These are phyloP conservation scores for Phytopythium montanum DNA, from an alignment of 352 stramenopile genomes.

Conservation along the genomic window DNA sequence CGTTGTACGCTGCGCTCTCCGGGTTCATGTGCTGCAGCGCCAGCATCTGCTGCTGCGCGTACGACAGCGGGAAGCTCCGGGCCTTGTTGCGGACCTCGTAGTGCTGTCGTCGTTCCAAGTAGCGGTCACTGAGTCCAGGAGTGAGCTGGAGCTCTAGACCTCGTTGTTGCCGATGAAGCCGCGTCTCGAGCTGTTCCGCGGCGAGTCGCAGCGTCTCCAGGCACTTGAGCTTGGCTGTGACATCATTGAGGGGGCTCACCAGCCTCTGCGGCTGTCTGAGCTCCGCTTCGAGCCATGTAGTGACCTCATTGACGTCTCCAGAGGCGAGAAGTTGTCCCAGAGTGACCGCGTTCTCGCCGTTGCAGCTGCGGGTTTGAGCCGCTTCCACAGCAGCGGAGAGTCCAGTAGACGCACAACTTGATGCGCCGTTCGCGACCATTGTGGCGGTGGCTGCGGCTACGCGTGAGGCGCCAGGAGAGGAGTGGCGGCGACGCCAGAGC, in stretches of 20 bases:
- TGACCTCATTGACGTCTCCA: neutral
- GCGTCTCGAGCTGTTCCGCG: slow-evolving; percentile 6
- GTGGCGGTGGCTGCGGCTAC: neutral
- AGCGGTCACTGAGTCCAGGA: neutral
- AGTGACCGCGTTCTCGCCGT: neutral
- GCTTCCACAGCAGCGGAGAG: too few species aligned
- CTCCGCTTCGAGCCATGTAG: neutral
- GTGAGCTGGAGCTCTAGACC: neutral
- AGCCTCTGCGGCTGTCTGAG: neutral
- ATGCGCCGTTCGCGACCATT: neutral
- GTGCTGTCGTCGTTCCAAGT: neutral
- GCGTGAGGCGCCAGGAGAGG: neutral
- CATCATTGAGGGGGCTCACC: neutral
- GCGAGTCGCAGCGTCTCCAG: slow-evolving; percentile 16
- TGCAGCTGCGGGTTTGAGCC: neutral
- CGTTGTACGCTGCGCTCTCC: slow-evolving; percentile 47
- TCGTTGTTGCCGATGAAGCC: neutral
- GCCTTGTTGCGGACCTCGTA: neutral
- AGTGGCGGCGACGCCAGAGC: neutral
- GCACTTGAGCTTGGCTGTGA: slow-evolving; percentile 7
- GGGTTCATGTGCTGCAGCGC: slow-evolving; percentile 40
- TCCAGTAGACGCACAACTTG: neutral
- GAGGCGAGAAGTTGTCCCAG: neutral
- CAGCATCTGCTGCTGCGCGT: slow-evolving; percentile 57
- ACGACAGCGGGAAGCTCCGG: slow-evolving; percentile 24